Percentiles rank a stretch among this genome's conserved stretches.
These are phyloP conservation scores for Phymatotrichopsis omnivora DNA, from an alignment of 2,329 filamentous ascomycete species.

Conservation along the genomic window DNA sequence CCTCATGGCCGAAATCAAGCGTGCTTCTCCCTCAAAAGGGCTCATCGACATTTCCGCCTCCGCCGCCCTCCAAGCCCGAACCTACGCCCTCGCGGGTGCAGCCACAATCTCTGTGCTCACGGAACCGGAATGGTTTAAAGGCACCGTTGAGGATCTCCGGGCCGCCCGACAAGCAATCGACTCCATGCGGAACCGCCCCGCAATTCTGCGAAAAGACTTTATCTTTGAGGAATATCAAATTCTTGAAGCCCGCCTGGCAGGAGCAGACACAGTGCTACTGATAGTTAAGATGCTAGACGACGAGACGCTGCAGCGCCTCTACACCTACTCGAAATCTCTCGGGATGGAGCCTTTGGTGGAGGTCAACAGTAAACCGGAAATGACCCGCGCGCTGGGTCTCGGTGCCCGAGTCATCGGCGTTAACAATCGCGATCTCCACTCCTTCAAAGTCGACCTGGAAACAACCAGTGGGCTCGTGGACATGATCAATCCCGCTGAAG, in stretches of 20 bases:
- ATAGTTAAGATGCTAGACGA: constrained; percentile 96
- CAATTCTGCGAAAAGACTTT: constrained; percentile 89
- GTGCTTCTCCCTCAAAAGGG: constrained; percentile 91
- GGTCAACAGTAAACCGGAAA: constrained; percentile 89
- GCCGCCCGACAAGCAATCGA: constrained; percentile 80
- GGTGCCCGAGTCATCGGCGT: constrained; percentile 90
- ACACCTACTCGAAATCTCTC: constrained; percentile 72
- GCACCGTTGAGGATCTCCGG: constrained; percentile 84
- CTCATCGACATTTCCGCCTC: constrained; percentile 80
- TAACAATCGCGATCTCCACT: constrained; percentile 94
- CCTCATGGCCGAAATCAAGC: constrained; percentile 94
- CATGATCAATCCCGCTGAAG: constrained; percentile 66
- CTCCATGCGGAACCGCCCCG: constrained; percentile 83
- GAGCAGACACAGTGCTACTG: constrained; percentile 85
- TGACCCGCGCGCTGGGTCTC: constrained; percentile 74
- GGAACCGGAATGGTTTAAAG: constrained; percentile 98
- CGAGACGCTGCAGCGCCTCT: constrained; percentile 62
- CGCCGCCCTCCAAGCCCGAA: constrained; percentile 78
- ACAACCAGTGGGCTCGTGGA: constrained; percentile 82
- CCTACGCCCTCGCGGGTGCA: constrained; percentile 85
- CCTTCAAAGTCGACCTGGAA: constrained; percentile 89
- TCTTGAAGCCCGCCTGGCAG: constrained; percentile 80
- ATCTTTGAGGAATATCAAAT: constrained; percentile 98
- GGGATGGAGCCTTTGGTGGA: constrained; percentile 98
- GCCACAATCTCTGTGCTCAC: constrained; percentile 98